Evolutionary conservation across 192 early-diverging fungal species (phyloP).

Genomic region (Irineochytrium annulatum): DNA sequence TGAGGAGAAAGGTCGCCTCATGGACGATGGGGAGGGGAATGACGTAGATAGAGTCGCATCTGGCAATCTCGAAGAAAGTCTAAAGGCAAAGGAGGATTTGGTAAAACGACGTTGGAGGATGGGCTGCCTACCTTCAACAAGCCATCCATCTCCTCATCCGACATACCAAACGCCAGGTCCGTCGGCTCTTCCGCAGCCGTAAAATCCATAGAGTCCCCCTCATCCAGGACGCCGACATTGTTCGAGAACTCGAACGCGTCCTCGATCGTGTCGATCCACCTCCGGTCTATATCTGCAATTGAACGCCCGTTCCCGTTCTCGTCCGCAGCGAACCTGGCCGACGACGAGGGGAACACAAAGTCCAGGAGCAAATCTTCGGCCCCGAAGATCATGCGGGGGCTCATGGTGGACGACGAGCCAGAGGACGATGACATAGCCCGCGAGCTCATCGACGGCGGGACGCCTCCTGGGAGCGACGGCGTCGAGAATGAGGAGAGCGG

Average conservation of each 20-base stretch:
- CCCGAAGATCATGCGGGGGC: not conserved
- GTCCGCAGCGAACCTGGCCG: not conserved
- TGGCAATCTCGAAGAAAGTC: not conserved
- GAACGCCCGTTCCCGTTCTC: no score
- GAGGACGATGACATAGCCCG: not conserved
- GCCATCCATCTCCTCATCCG: not conserved
- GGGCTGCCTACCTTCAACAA: not conserved
- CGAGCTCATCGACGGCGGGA: not conserved
- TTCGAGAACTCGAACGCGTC: not conserved
- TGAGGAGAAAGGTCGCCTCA: not conserved
- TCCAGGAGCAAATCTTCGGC: conserved; percentile 1
- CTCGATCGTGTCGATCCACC: not conserved
- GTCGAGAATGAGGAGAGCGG: not conserved
- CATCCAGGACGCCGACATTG: not conserved
- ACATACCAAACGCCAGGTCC: not conserved
- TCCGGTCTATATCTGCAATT: not conserved
- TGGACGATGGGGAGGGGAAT: not conserved
- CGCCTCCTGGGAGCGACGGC: not conserved
- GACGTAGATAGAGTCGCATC: not conserved
- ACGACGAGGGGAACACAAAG: not conserved
- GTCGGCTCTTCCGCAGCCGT: not conserved
- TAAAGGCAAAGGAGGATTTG: conserved; percentile 1
- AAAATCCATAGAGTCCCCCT: not conserved
- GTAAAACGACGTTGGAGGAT: not conserved
- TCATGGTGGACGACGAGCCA: not conserved